Evolutionary conservation across 441 rosid genomes (phyloP).

Genomic region (Adansonia grandidieri): DNA sequence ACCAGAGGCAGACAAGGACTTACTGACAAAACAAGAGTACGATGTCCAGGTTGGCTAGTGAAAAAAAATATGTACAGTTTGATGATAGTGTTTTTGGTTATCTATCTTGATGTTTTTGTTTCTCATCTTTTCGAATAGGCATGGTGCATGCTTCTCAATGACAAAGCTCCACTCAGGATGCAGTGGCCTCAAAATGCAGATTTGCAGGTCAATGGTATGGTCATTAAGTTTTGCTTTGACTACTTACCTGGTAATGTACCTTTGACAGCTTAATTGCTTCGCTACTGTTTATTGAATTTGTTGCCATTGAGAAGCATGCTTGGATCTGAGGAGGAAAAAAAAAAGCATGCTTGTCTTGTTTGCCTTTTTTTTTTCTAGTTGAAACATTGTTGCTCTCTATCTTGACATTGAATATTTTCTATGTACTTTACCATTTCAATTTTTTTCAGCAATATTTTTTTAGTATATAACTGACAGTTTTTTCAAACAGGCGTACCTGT

Average conservation of each 20-base stretch:
- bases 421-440: neutral
- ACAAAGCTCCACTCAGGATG: slow-evolving; percentile 93
- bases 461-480: neutral
- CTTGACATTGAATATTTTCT: neutral
- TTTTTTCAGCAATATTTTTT: neutral
- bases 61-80: neutral
- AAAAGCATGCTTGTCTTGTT: slow-evolving; percentile 4
- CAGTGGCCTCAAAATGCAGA: slow-evolving; percentile 98
- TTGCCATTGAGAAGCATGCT: slow-evolving; percentile 5
- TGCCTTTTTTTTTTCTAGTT: neutral
- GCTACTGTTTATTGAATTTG: neutral
- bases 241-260: neutral
- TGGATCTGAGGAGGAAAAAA: neutral
- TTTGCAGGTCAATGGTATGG: slow-evolving; percentile 93
- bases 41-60: slow-evolving; percentile 81
- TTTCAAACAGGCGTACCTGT: slow-evolving; percentile 57
- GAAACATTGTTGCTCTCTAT: neutral
- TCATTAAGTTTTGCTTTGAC: slow-evolving; percentile 20
- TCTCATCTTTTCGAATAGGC: slow-evolving; percentile 52
- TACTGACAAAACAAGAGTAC: slow-evolving; percentile 66
- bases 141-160: slow-evolving; percentile 99
- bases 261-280: neutral
- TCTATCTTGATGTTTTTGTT: slow-evolving; percentile 32
- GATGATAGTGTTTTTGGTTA: slow-evolving; percentile 2
- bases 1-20: slow-evolving; percentile 73